Conservation (phyloP, 2,329 filamentous ascomycete genomes). For the Byssoonygena ceratinophila region DNA sequence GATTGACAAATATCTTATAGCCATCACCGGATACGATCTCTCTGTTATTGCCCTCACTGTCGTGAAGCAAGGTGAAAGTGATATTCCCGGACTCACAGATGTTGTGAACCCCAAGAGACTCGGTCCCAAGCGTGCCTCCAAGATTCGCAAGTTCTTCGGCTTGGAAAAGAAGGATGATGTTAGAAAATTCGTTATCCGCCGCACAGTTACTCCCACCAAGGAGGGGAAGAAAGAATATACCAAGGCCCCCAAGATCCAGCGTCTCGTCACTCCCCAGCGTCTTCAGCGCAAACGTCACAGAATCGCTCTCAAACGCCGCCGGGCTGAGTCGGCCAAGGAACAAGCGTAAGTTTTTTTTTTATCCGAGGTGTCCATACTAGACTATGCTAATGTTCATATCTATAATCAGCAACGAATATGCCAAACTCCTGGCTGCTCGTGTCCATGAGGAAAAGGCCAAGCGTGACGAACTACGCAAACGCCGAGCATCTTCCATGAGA, state of each 20-base stretch:
- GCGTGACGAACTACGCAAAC: conserved; percentile 91
- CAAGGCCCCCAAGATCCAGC: conserved; percentile 99
- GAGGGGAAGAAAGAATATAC: conserved; percentile 98
- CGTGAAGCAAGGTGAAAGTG: conserved; percentile 93
- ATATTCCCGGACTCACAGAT: conserved; percentile 95
- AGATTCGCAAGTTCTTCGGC: conserved; percentile 99
- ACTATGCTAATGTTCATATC: conserved; percentile 4
- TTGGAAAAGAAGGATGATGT: conserved; percentile 99
- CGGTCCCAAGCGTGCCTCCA: conserved; percentile 98
- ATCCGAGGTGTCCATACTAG: not conserved
- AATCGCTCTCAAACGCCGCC: conserved; percentile 95
- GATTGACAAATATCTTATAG: no score
- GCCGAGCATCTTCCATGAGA: conserved; percentile 92
- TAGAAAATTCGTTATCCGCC: conserved; percentile 99
- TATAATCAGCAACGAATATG: conserved; percentile 74
- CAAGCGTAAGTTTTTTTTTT: conserved; percentile 64
- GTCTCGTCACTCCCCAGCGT: conserved; percentile 97
- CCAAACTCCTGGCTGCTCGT: conserved; percentile 91
- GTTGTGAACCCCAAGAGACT: conserved; percentile 97
- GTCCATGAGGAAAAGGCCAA: conserved; percentile 89
- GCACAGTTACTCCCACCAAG: conserved; percentile 91
- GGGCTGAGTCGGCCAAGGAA: conserved; percentile 94
- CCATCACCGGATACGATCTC: conserved; percentile 94
- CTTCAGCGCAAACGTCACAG: conserved; percentile 99
- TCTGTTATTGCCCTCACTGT: conserved; percentile 88